Base-by-base conservation (phyloP, 306 rosid genomes). In the Medicago lupulina region DNA sequence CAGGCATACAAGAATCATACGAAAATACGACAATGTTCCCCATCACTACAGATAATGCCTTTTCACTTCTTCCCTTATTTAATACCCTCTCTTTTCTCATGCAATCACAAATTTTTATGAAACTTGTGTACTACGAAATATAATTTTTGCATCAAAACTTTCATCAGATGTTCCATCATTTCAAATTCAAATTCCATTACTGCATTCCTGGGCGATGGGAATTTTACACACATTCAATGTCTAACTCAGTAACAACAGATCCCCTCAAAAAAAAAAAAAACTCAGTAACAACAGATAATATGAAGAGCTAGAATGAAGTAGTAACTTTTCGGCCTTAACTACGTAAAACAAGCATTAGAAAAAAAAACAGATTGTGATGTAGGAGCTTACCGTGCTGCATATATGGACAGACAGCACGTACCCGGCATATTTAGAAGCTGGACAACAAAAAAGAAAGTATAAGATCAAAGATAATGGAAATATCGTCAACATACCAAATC, bases 381-480 rank as follows among this genome's bases (percentile, higher is more conserved):
- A 41, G 23, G 81, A 71, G 82, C 86, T 87, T 80, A 95, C 99
- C 86, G 99, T 90, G 92, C 98, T 92, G 84, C 97, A 82, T 78
- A 95, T 82, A 83, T 95, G 85, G 87, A 92, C 96, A 40, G 99
- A 87, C 79, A 82, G 85, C 67, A 95, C 89, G 72, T 95, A 95
- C 47, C 99, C 99, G 5, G 99, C 98, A 77, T 90, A 95, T 80
- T 95, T 95, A 61, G 99, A 95, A 81, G 99, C 99, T 95, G 97
- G 59, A 73, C 62, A 74, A 43, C 39, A 76, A 77, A 74, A n/a
- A 54, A 21, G 40, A 13, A 39, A 57, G 71, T 51, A 34, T 31
- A 55, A 38, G 69, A 44, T 46, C 49, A 61, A 25, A 40, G 44
- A 40, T 40, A 31, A 31, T 31, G 1, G 36, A 31, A 31, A 31